Evolutionary conservation across 208 protist species (phyloP).

Genomic region (Sergeia podlipaevii): DNA sequence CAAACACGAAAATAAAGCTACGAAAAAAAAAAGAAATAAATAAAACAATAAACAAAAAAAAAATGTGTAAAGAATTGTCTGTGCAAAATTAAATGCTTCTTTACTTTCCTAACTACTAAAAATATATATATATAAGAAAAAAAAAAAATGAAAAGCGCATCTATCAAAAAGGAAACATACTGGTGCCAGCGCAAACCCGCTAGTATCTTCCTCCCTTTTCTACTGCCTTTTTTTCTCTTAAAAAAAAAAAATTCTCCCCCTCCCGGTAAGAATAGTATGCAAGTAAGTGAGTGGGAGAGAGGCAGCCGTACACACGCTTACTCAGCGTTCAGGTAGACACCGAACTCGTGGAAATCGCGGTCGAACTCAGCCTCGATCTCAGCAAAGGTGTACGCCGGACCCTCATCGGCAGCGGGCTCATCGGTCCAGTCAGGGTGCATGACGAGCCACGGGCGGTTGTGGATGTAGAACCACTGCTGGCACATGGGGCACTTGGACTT

Average conservation of each 20-base stretch:
- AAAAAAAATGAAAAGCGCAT: slow-evolving; percentile 13
- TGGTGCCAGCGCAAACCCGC: slow-evolving; percentile 1
- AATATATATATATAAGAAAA: slow-evolving; percentile 13
- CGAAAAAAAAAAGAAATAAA: too few species aligned
- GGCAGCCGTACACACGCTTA: slow-evolving; percentile 27
- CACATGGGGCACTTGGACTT: slow-evolving; percentile 90
- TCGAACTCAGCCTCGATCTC: slow-evolving; percentile 91
- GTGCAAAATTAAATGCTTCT: slow-evolving; percentile 2
- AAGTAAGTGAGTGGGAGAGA: not conserved
- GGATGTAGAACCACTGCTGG: slow-evolving; percentile 89
- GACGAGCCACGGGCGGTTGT: slow-evolving; percentile 87
- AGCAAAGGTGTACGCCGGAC: slow-evolving; percentile 84
- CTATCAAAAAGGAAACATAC: slow-evolving; percentile 2
- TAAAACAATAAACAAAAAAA: slow-evolving; percentile 13
- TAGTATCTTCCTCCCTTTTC: too few species aligned
- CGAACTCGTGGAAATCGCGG: slow-evolving; percentile 89
- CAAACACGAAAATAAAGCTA: not conserved
- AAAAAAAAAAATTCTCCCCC: not conserved
- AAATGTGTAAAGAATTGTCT: slow-evolving; percentile 17
- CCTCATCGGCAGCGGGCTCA: slow-evolving; percentile 87
- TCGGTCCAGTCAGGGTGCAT: slow-evolving; percentile 92
- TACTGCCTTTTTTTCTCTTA: not conserved
- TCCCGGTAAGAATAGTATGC: slow-evolving; percentile 3
- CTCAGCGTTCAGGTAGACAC: slow-evolving; percentile 87
- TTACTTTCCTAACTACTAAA: slow-evolving; percentile 14